Conservation (phyloP, 2,329 filamentous ascomycete species). For the Nigrospora sphaerica region DNA sequence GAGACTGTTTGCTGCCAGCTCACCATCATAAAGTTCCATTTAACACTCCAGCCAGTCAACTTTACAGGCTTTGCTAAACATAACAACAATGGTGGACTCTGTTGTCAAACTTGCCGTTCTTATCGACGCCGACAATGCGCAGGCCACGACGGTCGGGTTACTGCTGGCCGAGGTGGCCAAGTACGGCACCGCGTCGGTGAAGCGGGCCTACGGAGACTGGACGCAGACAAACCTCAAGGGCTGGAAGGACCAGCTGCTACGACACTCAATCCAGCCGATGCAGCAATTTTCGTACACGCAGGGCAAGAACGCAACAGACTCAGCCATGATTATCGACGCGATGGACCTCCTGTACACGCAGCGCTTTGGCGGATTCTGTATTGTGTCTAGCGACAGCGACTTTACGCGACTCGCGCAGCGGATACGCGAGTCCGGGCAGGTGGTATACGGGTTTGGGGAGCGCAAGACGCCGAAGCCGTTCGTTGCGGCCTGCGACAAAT, state of each 20-base stretch:
- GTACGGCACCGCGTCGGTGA: background rate
- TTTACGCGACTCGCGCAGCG: background rate
- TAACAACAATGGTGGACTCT: background rate
- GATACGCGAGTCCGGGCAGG: background rate
- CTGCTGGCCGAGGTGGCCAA: constrained; percentile 1
- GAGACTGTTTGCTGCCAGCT: no score
- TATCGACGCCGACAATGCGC: constrained; percentile 1
- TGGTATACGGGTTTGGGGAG: background rate
- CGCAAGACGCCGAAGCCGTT: constrained; percentile 1
- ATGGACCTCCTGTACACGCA: constrained; percentile 1
- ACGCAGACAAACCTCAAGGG: background rate
- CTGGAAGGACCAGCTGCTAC: background rate
- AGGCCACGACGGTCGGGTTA: background rate
- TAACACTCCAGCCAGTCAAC: no score
- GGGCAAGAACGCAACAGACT: background rate
- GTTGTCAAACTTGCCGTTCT: background rate
- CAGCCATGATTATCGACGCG: background rate
- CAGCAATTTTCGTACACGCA: background rate
- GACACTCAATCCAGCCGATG: background rate
- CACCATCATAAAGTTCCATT: no score
- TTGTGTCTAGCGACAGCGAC: background rate
- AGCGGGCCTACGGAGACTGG: constrained; percentile 1
- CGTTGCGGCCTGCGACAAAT: background rate
- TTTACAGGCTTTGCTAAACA: no score
- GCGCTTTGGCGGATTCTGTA: background rate